Percentiles rank a stretch among this genome's conserved stretches.
phyloP scores from a whole-genome alignment of 495 filamentous ascomycete genomes.

The Thermochaetoides thermophila region DNA sequence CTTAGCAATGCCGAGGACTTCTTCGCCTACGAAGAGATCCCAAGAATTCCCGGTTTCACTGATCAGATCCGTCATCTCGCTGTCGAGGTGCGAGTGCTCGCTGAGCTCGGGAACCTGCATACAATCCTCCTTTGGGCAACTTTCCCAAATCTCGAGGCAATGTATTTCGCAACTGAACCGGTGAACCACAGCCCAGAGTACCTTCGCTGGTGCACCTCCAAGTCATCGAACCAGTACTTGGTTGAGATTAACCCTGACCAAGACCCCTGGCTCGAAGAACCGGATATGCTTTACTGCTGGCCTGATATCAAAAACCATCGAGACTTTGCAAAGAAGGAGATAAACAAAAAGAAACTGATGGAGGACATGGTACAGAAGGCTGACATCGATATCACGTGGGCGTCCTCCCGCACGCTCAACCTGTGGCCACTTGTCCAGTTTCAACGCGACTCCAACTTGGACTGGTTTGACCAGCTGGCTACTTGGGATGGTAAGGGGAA shows the following conservation, averaged over 20 bases:
- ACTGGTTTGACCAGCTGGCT: constrained; percentile 5
- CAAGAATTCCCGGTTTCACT: constrained; percentile 2
- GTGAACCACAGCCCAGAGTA: not conserved
- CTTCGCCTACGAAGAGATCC: not conserved
- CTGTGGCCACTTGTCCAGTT: constrained; percentile 20
- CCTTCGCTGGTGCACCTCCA: constrained; percentile 18
- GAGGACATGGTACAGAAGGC: not conserved
- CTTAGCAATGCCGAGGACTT: not conserved
- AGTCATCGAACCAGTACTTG: constrained; percentile 6
- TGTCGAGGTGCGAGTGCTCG: not conserved
- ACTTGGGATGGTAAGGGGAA: constrained; percentile 1
- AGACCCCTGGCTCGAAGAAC: constrained; percentile 4
- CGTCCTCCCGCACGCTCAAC: not conserved
- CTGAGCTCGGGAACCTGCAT: not conserved
- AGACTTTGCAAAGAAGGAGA: constrained; percentile 4
- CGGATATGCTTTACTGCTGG: constrained; percentile 25
- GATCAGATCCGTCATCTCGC: constrained; percentile 15
- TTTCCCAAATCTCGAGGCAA: constrained; percentile 7
- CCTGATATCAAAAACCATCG: constrained; percentile 12
- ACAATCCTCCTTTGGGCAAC: not conserved
- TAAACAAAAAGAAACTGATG: not conserved
- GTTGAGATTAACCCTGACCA: constrained; percentile 8
- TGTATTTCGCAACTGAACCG: constrained; percentile 6
- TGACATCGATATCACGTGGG: not conserved
- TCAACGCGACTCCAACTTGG: not conserved